These are phyloP conservation scores for Melaleuca alternifolia DNA, from an alignment of 345 rosid species.

Conservation along the genomic window DNA sequence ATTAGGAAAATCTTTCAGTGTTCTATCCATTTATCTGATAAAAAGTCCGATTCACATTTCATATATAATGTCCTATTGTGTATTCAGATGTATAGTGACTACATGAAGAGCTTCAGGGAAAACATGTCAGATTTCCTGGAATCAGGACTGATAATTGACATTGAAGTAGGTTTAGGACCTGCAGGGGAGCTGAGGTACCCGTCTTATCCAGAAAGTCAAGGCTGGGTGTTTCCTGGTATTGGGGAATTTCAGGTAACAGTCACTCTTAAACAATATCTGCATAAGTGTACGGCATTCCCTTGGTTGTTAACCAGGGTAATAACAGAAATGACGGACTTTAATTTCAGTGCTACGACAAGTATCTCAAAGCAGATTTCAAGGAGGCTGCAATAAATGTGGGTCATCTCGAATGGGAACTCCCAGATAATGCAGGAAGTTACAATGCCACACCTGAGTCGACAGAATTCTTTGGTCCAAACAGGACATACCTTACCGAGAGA, in stretches of 20 bases:
- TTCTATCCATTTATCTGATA: background rate
- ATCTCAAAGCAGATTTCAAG: conserved; percentile 51
- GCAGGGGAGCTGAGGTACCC: conserved; percentile 93
- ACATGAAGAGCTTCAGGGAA: conserved; percentile 72
- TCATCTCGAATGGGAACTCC: conserved; percentile 77
- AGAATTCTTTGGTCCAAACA: conserved; percentile 44
- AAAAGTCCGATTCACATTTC: background rate
- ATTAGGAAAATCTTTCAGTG: background rate
- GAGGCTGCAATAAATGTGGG: conserved; percentile 48
- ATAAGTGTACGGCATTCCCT: background rate
- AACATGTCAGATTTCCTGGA: conserved; percentile 54
- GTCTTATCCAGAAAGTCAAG: conserved; percentile 62
- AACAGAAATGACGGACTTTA: background rate
- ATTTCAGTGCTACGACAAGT: conserved; percentile 66
- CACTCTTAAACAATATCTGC: background rate
- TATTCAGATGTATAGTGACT: conserved; percentile 61
- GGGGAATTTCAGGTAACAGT: conserved; percentile 70
- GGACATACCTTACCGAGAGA: conserved; percentile 47
- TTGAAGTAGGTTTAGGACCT: conserved; percentile 85
- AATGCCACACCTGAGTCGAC: conserved; percentile 53
- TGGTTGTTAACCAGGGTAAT: background rate
- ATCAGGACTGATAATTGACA: conserved; percentile 51
- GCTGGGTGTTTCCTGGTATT: conserved; percentile 77
- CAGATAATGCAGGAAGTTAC: conserved; percentile 60
- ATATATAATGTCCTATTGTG: background rate